Conservation (phyloP, 139 green algal species). For the Chloropicon primus region DNA sequence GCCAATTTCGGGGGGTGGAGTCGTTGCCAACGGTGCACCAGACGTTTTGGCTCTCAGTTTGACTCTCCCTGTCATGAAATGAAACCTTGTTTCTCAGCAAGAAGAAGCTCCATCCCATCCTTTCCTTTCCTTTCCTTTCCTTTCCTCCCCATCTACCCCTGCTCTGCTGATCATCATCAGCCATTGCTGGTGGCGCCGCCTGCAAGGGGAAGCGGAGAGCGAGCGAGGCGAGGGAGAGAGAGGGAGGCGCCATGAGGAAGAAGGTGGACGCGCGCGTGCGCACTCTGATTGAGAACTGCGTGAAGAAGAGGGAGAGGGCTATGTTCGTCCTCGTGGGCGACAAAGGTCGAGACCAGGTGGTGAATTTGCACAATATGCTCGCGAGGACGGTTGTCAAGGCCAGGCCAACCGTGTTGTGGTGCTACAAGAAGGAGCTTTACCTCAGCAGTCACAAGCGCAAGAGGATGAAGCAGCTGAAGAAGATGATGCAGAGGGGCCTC, state of each 20-base stretch:
- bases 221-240: not conserved
- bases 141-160: no score
- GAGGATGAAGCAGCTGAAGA: conserved; percentile 89
- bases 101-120: no score
- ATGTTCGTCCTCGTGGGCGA: conserved; percentile 96
- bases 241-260: conserved; percentile 72
- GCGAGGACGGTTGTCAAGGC: conserved; percentile 86
- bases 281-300: conserved; percentile 94
- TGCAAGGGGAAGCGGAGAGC: not conserved
- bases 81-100: no score
- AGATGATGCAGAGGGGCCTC: conserved; percentile 79
- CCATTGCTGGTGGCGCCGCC: not conserved
- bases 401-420: conserved; percentile 91
- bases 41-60: no score
- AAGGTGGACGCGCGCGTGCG: conserved; percentile 90
- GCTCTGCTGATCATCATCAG: no score
- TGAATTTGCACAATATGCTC: conserved; percentile 99
- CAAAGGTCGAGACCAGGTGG: conserved; percentile 86
- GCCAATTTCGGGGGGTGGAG: no score
- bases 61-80: no score
- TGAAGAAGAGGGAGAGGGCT: conserved; percentile 66
- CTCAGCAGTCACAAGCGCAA: conserved; percentile 91
- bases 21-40: no score
- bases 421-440: conserved; percentile 98
- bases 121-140: no score